phyloP scores from a whole-genome alignment of 2,329 filamentous ascomycete genomes.

The Raffaelea albimanens region DNA sequence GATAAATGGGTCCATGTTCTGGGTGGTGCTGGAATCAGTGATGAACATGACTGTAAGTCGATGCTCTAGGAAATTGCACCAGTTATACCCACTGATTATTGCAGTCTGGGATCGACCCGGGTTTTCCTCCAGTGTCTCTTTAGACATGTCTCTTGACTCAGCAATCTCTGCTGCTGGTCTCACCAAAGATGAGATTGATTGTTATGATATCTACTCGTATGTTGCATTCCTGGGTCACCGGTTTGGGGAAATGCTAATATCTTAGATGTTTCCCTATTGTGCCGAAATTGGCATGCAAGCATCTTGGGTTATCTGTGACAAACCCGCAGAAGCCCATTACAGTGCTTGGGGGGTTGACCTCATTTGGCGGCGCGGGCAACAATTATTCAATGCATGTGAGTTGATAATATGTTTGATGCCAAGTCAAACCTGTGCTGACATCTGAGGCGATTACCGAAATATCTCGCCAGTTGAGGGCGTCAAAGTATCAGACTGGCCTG shows the following conservation, averaged over 20 bases:
- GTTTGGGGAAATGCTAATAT: neutral
- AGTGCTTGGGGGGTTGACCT: constrained; percentile 8
- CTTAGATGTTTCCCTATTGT: constrained; percentile 7
- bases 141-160: constrained; percentile 6
- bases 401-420: neutral
- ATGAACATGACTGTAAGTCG: constrained; percentile 5
- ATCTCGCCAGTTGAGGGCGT: constrained; percentile 2
- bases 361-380: constrained; percentile 11
- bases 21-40: constrained; percentile 9
- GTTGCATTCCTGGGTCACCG: neutral
- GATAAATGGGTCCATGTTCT: constrained; percentile 5
- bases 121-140: constrained; percentile 6
- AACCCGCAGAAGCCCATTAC: constrained; percentile 4
- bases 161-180: constrained; percentile 5
- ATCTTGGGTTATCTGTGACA: constrained; percentile 4
- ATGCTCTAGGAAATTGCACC: too few species aligned
- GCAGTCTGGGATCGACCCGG: constrained; percentile 6
- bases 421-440: too few species aligned
- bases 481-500: constrained; percentile 1
- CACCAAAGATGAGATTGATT: constrained; percentile 1
- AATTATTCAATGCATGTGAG: constrained; percentile 10
- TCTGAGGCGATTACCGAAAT: constrained; percentile 8
- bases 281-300: constrained; percentile 9
- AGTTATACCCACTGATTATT: neutral
- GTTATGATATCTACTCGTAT: constrained; percentile 8